Base-by-base conservation (phyloP, 2,329 filamentous ascomycete genomes). In the Neonectria ditissima region DNA sequence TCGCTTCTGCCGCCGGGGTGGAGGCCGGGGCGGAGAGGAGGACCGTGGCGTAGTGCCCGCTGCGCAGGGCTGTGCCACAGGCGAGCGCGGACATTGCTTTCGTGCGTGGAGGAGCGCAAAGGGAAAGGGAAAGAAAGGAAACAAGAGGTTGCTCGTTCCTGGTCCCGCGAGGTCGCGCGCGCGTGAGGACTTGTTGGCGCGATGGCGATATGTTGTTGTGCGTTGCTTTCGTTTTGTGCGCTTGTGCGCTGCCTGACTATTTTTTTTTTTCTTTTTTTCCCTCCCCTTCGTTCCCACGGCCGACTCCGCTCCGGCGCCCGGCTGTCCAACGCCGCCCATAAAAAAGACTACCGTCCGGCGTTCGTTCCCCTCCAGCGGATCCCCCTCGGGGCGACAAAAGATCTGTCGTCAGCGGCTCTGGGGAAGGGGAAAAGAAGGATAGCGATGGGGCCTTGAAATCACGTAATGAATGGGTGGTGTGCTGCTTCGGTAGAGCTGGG, bases 11-110 rank as follows among this genome's bases (percentile, higher is more conserved):
- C 51, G 16, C 55, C 48, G 34, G 24, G 47, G 53, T 55, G 60
- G 61, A 54, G 37, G 65, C 24, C 37, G 50, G 41, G 8, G 70
- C 47, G 37, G 67, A 69, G 45, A 74, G 65, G 18, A 73, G 62
- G 55, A 73, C 63, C 26, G 71, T 65, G 39, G 69, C 64, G 58
- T 74, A 73, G 5, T 66, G 65, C 30, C 71, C 71, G 20, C 59
- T 56, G 57, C 70, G 71, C 66, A 73, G 41, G 61, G 71, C 71
- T 37, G 26, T 69, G 30, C 71, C 71, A 30, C 50, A 69, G 24
- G 37, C 24, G 37, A 48, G 39, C 41, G 50, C 56, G 39, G 47
- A 50, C 55, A 55, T 53, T 26, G 24, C 32, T 32, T 48, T 32
- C 64, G 4, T n/a, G 22, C 39, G 13, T 24, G 56, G 63, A 37